phyloP scores from a whole-genome alignment of 257 asterid species.

The Solanum ahanhuiri region DNA sequence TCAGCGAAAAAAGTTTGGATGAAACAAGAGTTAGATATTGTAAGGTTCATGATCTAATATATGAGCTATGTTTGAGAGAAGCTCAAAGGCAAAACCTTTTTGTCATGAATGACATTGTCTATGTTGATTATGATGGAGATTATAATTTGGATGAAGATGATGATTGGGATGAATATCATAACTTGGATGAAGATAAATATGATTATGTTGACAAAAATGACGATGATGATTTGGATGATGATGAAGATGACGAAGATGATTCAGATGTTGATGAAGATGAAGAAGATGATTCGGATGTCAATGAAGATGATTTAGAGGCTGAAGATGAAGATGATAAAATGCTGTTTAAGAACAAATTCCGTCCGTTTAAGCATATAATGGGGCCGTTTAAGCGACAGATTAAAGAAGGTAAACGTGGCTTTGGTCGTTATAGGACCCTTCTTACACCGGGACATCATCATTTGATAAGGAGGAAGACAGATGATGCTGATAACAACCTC shows the following conservation, averaged over 20 bases:
- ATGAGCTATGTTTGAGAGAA: slow-evolving; percentile 1
- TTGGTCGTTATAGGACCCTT: neutral
- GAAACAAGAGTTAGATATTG: neutral
- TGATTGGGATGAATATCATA: no score
- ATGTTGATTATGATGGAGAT: no score
- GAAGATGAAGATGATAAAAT: neutral
- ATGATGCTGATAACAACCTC: neutral
- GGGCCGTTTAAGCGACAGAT: neutral
- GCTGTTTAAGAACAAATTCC: neutral
- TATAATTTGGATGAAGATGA: no score
- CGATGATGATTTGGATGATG: no score
- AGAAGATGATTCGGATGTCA: neutral
- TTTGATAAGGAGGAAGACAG: neutral
- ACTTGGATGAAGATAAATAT: no score
- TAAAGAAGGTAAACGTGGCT: neutral
- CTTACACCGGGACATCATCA: neutral
- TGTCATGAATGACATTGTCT: neutral
- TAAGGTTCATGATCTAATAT: slow-evolving; percentile 2
- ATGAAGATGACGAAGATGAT: neutral
- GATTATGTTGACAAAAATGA: no score
- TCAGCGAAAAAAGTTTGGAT: neutral
- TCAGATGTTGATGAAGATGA: neutral
- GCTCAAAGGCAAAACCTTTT: neutral
- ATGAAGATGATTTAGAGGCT: neutral
- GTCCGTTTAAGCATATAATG: neutral